phyloP scores from a whole-genome alignment of 169 alveolate species.

The Plasmodium gaboni region DNA sequence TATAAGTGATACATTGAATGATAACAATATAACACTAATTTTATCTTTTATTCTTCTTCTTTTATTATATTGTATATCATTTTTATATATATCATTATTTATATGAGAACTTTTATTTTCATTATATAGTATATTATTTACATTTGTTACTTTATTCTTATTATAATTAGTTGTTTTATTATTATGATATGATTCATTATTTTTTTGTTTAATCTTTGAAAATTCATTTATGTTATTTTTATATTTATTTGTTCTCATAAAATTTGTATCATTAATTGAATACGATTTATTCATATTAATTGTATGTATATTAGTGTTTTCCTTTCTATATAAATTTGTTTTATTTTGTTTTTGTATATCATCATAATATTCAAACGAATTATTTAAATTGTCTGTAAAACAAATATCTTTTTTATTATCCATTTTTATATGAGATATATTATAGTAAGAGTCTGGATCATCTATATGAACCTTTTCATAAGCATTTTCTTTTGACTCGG shows the following conservation, averaged over 20 bases:
- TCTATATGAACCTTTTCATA: background rate
- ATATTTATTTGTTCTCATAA: background rate
- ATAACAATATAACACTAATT: constrained; percentile 53
- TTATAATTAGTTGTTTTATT: background rate
- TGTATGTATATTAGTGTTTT: background rate
- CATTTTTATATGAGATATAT: background rate
- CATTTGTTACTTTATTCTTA: background rate
- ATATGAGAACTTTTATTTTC: background rate
- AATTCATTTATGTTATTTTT: background rate
- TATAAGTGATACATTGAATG: constrained; percentile 44
- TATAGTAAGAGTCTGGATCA: background rate
- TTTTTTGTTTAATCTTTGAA: background rate
- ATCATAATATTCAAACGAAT: too few species aligned
- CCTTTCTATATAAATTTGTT: background rate
- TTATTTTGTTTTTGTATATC: background rate
- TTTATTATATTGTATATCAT: background rate
- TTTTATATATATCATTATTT: background rate
- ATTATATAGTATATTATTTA: background rate
- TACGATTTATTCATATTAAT: background rate
- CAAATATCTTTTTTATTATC: background rate
- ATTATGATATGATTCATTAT: background rate
- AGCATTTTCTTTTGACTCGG: background rate
- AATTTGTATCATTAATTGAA: background rate
- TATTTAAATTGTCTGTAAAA: too few species aligned
- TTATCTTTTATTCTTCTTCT: background rate